Evolutionary conservation across 305 asterid species (phyloP).

Genomic region (Solanum hybrid): DNA sequence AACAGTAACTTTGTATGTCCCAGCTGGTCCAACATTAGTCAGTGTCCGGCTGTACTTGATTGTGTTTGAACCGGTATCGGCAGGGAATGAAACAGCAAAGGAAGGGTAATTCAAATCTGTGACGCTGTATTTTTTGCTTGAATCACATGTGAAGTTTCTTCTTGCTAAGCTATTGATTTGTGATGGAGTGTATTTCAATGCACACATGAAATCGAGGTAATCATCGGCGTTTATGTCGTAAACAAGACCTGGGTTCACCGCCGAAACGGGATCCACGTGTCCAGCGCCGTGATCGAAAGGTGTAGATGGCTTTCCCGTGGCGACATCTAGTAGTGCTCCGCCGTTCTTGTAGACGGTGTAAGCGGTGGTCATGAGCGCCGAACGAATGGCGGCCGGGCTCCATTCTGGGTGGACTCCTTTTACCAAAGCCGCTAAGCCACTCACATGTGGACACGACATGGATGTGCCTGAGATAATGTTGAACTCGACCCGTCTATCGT

Average conservation of each 20-base stretch:
- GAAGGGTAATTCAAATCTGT: slow-evolving; percentile 88
- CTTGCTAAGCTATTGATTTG: slow-evolving; percentile 58
- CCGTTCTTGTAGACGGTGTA: slow-evolving; percentile 65
- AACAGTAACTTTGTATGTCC: slow-evolving; percentile 60
- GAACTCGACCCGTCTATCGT: slow-evolving; percentile 61
- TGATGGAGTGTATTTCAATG: slow-evolving; percentile 49
- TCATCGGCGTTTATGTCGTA: slow-evolving; percentile 50
- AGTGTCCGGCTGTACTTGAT: slow-evolving; percentile 67
- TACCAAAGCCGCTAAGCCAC: slow-evolving; percentile 91
- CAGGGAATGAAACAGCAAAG: slow-evolving; percentile 40
- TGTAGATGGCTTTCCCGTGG: slow-evolving; percentile 75
- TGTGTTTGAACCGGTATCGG: slow-evolving; percentile 13
- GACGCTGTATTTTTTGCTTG: slow-evolving; percentile 41
- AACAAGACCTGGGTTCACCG: slow-evolving; percentile 71
- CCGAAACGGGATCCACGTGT: slow-evolving; percentile 83
- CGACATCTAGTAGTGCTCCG: slow-evolving; percentile 33
- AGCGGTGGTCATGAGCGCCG: slow-evolving; percentile 95
- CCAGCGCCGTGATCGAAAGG: slow-evolving; percentile 78
- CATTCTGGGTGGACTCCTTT: slow-evolving; percentile 71
- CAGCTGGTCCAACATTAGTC: slow-evolving; percentile 67
- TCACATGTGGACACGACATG: slow-evolving; percentile 93
- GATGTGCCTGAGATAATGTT: slow-evolving; percentile 94
- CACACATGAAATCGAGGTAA: slow-evolving; percentile 64
- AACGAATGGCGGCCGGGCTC: slow-evolving; percentile 91
- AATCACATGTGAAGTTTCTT: slow-evolving; percentile 55